These are phyloP conservation scores for Neonectria coccinea DNA, from an alignment of 2,329 filamentous ascomycete genomes.

Conservation along the genomic window DNA sequence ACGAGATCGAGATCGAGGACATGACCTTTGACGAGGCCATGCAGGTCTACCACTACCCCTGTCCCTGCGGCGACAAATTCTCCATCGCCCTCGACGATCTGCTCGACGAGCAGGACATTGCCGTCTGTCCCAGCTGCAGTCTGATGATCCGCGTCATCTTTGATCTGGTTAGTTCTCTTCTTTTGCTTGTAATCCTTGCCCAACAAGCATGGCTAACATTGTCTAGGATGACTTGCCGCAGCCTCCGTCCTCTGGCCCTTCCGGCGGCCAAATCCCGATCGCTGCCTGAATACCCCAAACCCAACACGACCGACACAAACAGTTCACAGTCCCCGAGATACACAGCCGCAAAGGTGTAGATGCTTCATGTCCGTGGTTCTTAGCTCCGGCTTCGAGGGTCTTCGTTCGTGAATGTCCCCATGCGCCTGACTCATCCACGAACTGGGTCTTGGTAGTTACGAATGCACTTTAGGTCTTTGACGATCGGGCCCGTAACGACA, in stretches of 20 bases:
- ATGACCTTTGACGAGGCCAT: constrained; percentile 89
- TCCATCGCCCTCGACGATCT: constrained; percentile 89
- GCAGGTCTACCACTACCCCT: constrained; percentile 95
- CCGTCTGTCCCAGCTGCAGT: constrained; percentile 97
- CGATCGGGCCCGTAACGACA: background rate
- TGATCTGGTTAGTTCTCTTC: constrained; percentile 73
- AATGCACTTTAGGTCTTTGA: background rate
- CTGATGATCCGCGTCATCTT: constrained; percentile 97
- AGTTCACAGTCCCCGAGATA: background rate
- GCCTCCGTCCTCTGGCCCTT: constrained; percentile 48
- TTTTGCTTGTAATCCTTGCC: background rate
- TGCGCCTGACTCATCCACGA: background rate
- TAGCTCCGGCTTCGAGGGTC: background rate
- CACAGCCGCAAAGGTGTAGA: too few species aligned
- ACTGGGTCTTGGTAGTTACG: background rate
- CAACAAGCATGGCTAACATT: constrained; percentile 6
- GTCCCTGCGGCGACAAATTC: constrained; percentile 96
- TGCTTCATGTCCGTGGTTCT: background rate
- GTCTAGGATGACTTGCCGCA: constrained; percentile 59
- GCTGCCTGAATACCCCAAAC: constrained; percentile 50
- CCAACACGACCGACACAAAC: background rate
- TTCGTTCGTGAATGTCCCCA: background rate
- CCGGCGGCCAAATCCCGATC: constrained; percentile 53
- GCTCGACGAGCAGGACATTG: constrained; percentile 90
- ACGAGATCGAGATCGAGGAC: constrained; percentile 98